Evolutionary conservation across 2,329 filamentous ascomycete species (phyloP).

Genomic region (Periglandula ipomoeae): DNA sequence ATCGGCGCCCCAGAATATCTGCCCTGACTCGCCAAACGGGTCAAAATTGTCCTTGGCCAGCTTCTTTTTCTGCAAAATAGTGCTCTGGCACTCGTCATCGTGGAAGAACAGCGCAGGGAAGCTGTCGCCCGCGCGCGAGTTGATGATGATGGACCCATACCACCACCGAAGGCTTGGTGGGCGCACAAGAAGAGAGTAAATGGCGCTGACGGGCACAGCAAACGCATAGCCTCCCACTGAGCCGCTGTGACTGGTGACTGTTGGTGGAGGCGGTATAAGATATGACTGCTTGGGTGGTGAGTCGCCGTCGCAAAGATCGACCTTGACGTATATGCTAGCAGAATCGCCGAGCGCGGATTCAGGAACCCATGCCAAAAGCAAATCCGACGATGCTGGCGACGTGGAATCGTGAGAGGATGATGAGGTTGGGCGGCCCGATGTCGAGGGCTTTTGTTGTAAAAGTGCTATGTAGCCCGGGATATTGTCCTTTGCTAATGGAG

Average conservation of each 20-base stretch:
- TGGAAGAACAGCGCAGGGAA: slow-evolving; percentile 97
- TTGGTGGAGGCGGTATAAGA: slow-evolving; percentile 84
- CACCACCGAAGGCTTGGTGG: slow-evolving; percentile 96
- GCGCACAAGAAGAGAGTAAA: slow-evolving; percentile 83
- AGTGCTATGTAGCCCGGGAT: slow-evolving; percentile 90
- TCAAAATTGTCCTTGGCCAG: slow-evolving; percentile 78
- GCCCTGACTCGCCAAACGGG: slow-evolving; percentile 74
- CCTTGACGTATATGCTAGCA: slow-evolving; percentile 86
- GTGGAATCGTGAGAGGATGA: slow-evolving; percentile 24
- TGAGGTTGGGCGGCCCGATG: slow-evolving; percentile 27
- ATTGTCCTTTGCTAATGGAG: slow-evolving; percentile 88
- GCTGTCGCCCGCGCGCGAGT: slow-evolving; percentile 80
- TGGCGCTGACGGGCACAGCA: slow-evolving; percentile 77
- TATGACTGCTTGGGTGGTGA: slow-evolving; percentile 78
- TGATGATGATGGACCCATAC: slow-evolving; percentile 94
- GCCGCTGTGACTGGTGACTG: slow-evolving; percentile 65
- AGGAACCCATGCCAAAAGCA: slow-evolving; percentile 88
- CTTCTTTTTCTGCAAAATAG: slow-evolving; percentile 87
- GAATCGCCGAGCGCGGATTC: slow-evolving; percentile 81
- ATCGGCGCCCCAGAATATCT: slow-evolving; percentile 96
- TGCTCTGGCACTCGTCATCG: slow-evolving; percentile 92
- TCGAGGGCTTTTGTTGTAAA: slow-evolving; percentile 70
- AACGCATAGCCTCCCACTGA: slow-evolving; percentile 79
- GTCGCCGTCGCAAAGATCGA: slow-evolving; percentile 76
- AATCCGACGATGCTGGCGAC: slow-evolving; percentile 53